Evolutionary conservation across 2,329 filamentous ascomycete genomes (phyloP).

Genomic region (Rachicladosporium sp.): DNA sequence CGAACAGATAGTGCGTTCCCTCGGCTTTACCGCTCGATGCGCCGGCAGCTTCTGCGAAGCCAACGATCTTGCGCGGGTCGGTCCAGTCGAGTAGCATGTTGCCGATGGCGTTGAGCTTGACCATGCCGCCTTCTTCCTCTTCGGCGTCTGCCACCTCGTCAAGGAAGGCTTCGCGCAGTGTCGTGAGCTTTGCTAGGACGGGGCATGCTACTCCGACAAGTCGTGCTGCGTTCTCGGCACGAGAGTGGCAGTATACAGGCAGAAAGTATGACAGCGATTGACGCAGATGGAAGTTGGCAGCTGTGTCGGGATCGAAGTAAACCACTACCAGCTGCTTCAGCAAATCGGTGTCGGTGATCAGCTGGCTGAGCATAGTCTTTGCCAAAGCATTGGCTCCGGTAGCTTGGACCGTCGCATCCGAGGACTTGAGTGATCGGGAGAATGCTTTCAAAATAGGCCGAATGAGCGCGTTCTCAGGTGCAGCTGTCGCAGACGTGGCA

Average conservation of each 20-base stretch:
- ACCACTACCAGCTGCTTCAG: conserved; percentile 71
- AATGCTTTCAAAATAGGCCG: conserved; percentile 74
- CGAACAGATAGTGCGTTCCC: conserved; percentile 62
- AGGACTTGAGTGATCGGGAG: conserved; percentile 64
- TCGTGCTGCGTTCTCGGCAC: conserved; percentile 66
- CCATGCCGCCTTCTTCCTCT: conserved; percentile 67
- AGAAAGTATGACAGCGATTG: conserved; percentile 89
- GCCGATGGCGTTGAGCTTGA: conserved; percentile 59
- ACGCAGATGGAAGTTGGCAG: conserved; percentile 65
- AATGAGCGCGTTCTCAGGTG: conserved; percentile 34
- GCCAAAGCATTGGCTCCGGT: conserved; percentile 70
- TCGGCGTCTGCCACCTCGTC: conserved; percentile 43
- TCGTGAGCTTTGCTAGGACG: conserved; percentile 57
- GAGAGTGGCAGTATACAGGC: conserved; percentile 83
- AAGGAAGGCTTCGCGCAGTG: conserved; percentile 19
- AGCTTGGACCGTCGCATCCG: conserved; percentile 62
- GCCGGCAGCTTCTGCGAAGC: conserved; percentile 16
- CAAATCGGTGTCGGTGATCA: conserved; percentile 61
- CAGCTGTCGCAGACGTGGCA: conserved; percentile 22
- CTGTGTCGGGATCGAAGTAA: conserved; percentile 77
- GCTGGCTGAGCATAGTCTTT: conserved; percentile 71
- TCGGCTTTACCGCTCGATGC: conserved; percentile 6
- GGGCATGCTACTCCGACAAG: conserved; percentile 66
- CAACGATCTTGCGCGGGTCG: conserved; percentile 64
- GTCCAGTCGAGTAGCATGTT: conserved; percentile 89